These are phyloP conservation scores for Boletus edulis DNA, from an alignment of 768 basidiomycete species.

Conservation along the genomic window DNA sequence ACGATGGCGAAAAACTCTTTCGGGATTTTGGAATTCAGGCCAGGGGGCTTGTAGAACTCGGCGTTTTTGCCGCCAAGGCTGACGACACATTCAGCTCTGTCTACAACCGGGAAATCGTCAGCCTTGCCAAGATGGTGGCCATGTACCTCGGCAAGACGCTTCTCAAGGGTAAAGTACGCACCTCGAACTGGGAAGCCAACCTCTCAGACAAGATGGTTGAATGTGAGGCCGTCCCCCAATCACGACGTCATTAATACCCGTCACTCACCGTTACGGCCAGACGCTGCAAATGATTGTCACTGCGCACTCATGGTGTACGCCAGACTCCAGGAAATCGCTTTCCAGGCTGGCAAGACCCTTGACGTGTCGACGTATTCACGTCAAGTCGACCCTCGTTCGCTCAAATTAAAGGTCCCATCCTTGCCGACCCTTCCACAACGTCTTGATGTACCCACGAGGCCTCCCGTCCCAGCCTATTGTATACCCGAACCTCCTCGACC, in stretches of 20 bases:
- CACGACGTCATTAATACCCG: not conserved
- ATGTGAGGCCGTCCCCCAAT: constrained; percentile 26
- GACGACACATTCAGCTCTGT: constrained; percentile 35
- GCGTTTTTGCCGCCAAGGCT: constrained; percentile 38
- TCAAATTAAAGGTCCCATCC: not conserved
- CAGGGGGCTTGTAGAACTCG: constrained; percentile 45
- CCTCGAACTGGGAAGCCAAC: constrained; percentile 43
- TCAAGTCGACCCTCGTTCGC: constrained; percentile 21
- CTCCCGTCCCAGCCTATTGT: constrained; percentile 20
- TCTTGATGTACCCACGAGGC: not conserved
- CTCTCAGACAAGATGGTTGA: constrained; percentile 38
- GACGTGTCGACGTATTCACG: constrained; percentile 22
- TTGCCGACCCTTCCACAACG: not conserved
- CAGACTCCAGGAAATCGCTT: constrained; percentile 33
- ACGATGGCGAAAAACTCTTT: constrained; percentile 48
- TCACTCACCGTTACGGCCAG: constrained; percentile 21
- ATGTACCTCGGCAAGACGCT: constrained; percentile 39
- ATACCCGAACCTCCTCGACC: constrained; percentile 30
- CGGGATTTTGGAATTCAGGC: constrained; percentile 45
- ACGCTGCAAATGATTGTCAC: constrained; percentile 53
- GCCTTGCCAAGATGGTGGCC: constrained; percentile 42
- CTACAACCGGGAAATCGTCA: constrained; percentile 40
- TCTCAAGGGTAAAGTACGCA: constrained; percentile 45
- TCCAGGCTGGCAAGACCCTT: constrained; percentile 16
- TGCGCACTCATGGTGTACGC: constrained; percentile 45